phyloP scores from a whole-genome alignment of 306 rosid genomes.

The Cajanus cajan region DNA sequence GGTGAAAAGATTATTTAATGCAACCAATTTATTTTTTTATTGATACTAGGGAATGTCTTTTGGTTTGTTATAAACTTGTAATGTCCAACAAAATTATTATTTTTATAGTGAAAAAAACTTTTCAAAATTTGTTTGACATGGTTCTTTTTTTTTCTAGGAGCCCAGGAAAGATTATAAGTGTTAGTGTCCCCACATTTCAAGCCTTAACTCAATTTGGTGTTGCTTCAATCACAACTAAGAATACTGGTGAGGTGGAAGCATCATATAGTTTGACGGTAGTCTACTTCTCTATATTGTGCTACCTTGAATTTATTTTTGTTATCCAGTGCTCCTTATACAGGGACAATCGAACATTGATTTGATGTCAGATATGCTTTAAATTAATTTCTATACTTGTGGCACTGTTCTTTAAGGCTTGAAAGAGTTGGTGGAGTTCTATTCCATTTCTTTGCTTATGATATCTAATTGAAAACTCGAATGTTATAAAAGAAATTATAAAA shows the following conservation, averaged over 20 bases:
- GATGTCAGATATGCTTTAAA: neutral
- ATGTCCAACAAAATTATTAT: neutral
- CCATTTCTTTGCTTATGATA: constrained; percentile 20
- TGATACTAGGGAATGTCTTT: constrained; percentile 1
- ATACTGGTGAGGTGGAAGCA: constrained; percentile 94
- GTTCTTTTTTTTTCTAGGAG: constrained; percentile 55
- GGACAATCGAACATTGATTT: constrained; percentile 11
- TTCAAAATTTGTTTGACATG: constrained; percentile 10
- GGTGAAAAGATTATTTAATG: neutral
- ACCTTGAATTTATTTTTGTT: constrained; percentile 9
- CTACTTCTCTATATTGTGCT: constrained; percentile 21
- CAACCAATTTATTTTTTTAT: neutral
- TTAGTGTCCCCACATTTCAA: constrained; percentile 81
- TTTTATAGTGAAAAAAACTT: neutral
- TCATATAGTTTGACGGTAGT: constrained; percentile 94
- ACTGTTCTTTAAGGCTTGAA: neutral
- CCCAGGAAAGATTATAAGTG: constrained; percentile 80
- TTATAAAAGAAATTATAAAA: neutral
- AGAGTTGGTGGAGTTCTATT: constrained; percentile 15
- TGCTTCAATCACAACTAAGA: constrained; percentile 72
- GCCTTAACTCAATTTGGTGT: constrained; percentile 87
- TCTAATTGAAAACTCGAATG: neutral
- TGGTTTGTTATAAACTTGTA: neutral
- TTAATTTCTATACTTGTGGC: neutral
- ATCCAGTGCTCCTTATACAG: neutral